Evolutionary conservation across 495 filamentous ascomycete species (phyloP), one percentile per base, ranked within the genome.

Genomic region (Penicillium paxilli): DNA sequence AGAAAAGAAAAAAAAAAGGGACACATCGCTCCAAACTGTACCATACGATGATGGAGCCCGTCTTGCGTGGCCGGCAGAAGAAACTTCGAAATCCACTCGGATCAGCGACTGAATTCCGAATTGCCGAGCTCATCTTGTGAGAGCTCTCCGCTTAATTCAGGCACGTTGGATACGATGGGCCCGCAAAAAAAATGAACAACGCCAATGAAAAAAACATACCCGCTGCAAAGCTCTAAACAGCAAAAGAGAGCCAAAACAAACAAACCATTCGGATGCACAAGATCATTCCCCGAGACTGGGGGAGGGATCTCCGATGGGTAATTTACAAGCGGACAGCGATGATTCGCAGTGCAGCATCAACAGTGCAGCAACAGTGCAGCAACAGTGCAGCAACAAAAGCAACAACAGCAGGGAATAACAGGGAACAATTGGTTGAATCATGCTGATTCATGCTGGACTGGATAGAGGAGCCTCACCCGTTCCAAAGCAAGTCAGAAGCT

Each of bases 401-500:
- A n/a, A n/a, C n/a, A n/a, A n/a, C n/a, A n/a, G 11, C 11, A 12
- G 30, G 30, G 8, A 38, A 38, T 38, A 16, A 38, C 14, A 19
- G 35, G 17, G 16, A 28, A 37, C 28, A 49, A 32, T 17, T 26
- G 24, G n/a, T n/a, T n/a, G 9, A 44, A 22, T 32, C n/a, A 42
- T 14, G n/a, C n/a, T n/a, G n/a, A n/a, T n/a, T n/a, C n/a, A n/a
- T n/a, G n/a, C n/a, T n/a, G n/a, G n/a, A n/a, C n/a, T n/a, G n/a
- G n/a, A n/a, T 21, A 17, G 22, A 45, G 52, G 63, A 65, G 65
- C 56, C 64, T 65, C 59, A 63, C 53, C 44, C n/a, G n/a, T n/a
- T n/a, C n/a, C n/a, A 52, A 38, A 16, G 35, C 35, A 38, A 38
- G 35, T 38, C 35, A 38, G 35, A 38, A 38, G 7, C 5, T 16